Evolutionary conservation across 2,329 filamentous ascomycete species (phyloP).

Genomic region (Blastomyces percursus): DNA sequence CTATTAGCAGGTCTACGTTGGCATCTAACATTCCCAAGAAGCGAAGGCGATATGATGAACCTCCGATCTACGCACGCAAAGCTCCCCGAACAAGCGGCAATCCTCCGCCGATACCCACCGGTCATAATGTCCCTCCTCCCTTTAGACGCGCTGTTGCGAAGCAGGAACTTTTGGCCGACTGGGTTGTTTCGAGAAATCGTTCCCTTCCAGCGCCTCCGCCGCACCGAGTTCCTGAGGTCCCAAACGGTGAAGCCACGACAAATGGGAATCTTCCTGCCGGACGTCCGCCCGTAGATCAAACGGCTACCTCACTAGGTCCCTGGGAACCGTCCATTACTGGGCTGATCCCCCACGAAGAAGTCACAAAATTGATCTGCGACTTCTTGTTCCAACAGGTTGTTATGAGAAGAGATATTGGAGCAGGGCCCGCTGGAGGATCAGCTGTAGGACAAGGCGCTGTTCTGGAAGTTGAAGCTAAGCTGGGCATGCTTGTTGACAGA

Average conservation of each 20-base stretch:
- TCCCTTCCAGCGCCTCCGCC: constrained; percentile 9
- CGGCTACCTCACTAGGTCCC: constrained; percentile 24
- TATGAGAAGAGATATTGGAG: constrained; percentile 49
- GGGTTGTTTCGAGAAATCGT: constrained; percentile 2
- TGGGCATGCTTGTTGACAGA: constrained; percentile 69
- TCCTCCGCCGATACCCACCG: constrained; percentile 30
- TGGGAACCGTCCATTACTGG: constrained; percentile 56
- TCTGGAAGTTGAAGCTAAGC: constrained; percentile 89
- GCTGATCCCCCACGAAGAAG: constrained; percentile 58
- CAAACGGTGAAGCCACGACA: constrained; percentile 19
- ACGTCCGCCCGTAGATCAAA: constrained; percentile 15
- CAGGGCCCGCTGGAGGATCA: constrained; percentile 44
- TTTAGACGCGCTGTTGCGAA: constrained; percentile 19
- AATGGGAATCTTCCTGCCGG: constrained; percentile 21
- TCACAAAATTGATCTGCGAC: constrained; percentile 66
- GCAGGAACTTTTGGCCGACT: constrained; percentile 20
- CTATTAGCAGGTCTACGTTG: neutral
- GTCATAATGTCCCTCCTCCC: constrained; percentile 19
- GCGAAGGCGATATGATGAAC: constrained; percentile 41
- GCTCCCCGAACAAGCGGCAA: constrained; percentile 32
- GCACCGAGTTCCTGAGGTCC: constrained; percentile 12
- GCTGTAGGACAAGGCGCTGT: constrained; percentile 55
- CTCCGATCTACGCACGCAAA: constrained; percentile 42
- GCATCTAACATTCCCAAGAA: constrained; percentile 35
- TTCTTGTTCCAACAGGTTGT: constrained; percentile 67